Percentiles rank a stretch among this genome's conserved stretches.
phyloP scores from a whole-genome alignment of 129 eudicot genomes.

The Solidago caesia region DNA sequence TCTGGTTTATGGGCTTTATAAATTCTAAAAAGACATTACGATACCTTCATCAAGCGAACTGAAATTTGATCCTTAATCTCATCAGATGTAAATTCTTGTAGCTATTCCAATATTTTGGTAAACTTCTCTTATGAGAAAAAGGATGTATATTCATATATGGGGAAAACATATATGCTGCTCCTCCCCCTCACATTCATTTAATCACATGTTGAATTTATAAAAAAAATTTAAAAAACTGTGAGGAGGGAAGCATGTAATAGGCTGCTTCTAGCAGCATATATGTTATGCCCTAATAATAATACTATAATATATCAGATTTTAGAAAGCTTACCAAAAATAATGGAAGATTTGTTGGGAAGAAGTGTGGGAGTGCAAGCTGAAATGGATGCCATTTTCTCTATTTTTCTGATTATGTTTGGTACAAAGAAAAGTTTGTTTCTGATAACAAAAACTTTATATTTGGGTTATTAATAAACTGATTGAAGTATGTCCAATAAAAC shows the following conservation, averaged over 20 bases:
- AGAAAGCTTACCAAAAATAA: slow-evolving; percentile 56
- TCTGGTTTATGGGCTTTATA: slow-evolving; percentile 35
- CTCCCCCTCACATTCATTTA: too few species aligned
- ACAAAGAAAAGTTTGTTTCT: neutral
- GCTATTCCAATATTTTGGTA: neutral
- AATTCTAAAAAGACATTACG: slow-evolving; percentile 23
- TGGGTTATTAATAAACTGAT: slow-evolving; percentile 14
- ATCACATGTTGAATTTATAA: too few species aligned
- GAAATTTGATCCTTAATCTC: neutral
- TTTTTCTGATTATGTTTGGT: slow-evolving; percentile 14
- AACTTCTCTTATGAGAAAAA: slow-evolving; percentile 9
- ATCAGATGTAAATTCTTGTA: slow-evolving; percentile 6
- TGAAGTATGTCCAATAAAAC: slow-evolving; percentile 30
- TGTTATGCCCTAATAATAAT: too few species aligned
- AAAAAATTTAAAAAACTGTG: too few species aligned
- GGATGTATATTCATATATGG: neutral
- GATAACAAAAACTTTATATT: neutral
- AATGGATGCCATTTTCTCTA: slow-evolving; percentile 62
- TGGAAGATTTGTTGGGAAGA: slow-evolving; percentile 43
- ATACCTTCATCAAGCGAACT: slow-evolving; percentile 17
- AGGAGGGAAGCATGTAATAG: too few species aligned
- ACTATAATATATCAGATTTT: neutral
- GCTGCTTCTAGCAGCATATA: too few species aligned
- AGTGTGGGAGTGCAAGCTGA: slow-evolving; percentile 57
- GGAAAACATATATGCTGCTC: too few species aligned